Base-by-base conservation (phyloP, 805 yeast genomes). In the Torulaspora maleeae region DNA sequence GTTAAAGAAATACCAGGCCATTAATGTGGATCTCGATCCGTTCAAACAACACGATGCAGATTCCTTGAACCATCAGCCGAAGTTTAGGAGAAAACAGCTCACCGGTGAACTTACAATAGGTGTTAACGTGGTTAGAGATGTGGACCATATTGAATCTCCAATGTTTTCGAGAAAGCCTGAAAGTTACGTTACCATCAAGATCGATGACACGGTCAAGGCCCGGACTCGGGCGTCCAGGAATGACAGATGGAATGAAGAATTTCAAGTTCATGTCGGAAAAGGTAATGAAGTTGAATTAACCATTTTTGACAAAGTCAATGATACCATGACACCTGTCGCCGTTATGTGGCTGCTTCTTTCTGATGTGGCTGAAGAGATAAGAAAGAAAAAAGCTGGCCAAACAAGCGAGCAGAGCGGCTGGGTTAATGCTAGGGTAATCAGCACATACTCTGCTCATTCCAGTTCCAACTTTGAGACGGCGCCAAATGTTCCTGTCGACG, bases 311-410 rank as follows among this genome's bases (percentile, higher is more conserved):
- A 83, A 82, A 55, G 67, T 71, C 22, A 86, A 86, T 30, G 79
- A 73, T 47, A 76, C 73, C 40, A 69, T 75, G 48, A 79, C 83
- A 7, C 98, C 99, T 0, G 96, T 93, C 6, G 99, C 95, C 7
- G 74, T 93, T 30, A 79, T 85, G 56, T 93, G 99, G 99, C 75
- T 91, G 22, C 77, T 91, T 29, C 73, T 93, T 24, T 82, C 95
- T 3, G 99, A 93, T 65, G 78, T 93, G 35, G 89, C 95, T 0
- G 99, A 93, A 70, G 98, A 93, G 55, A 77, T 91, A 44, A 86
- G 99, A 67, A 85, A 93, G 58, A 84, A 83, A 64, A 88, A 87
- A 58, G 90, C 86, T 17, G 86, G 80, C 7, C 81, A 79, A 56
- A 86, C 86, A 34, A 68, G 77, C 48, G 85, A 81, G 2, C 76